Evolutionary conservation across 2,329 filamentous ascomycete genomes (phyloP).

Genomic region (Apiospora kogelbergensis): DNA sequence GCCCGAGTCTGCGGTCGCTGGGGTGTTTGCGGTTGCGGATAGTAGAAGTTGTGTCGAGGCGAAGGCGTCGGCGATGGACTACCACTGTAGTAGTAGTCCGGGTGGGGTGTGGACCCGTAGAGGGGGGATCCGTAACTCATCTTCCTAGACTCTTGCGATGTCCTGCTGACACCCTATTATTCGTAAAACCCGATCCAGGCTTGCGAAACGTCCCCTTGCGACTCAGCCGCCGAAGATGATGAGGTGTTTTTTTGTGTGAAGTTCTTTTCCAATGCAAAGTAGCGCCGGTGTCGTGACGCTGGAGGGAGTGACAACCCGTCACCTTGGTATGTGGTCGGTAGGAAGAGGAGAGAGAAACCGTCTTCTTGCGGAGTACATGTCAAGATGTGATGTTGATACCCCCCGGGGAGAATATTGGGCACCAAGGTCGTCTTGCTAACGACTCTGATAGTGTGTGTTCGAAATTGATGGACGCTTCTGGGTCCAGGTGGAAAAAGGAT

Average conservation of each 20-base stretch:
- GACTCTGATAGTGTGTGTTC: conserved; percentile 36
- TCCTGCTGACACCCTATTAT: conserved; percentile 29
- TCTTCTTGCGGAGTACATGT: conserved; percentile 59
- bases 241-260: conserved; percentile 18
- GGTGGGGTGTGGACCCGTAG: conserved; percentile 45
- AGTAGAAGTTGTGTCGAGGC: conserved; percentile 50
- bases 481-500: conserved; percentile 30
- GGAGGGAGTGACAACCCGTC: conserved; percentile 49
- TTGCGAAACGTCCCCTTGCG: conserved; percentile 15
- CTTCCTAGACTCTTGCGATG: conserved; percentile 35
- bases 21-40: conserved; percentile 39
- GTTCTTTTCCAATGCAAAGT: conserved; percentile 23
- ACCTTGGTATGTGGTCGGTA: conserved; percentile 63
- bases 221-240: conserved; percentile 13
- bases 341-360: conserved; percentile 54
- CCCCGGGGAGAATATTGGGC: conserved; percentile 33
- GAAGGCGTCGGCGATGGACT: conserved; percentile 59
- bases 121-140: conserved; percentile 43
- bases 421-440: conserved; percentile 37
- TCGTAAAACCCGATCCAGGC: conserved; percentile 13
- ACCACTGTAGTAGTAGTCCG: conserved; percentile 48
- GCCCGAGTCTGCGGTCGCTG: conserved; percentile 56
- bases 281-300: conserved; percentile 49
- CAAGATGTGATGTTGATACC: conserved; percentile 39
- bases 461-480: conserved; percentile 39